These are phyloP conservation scores for Coelastrella sp. DNA, from an alignment of 139 green algal species.

Conservation along the genomic window DNA sequence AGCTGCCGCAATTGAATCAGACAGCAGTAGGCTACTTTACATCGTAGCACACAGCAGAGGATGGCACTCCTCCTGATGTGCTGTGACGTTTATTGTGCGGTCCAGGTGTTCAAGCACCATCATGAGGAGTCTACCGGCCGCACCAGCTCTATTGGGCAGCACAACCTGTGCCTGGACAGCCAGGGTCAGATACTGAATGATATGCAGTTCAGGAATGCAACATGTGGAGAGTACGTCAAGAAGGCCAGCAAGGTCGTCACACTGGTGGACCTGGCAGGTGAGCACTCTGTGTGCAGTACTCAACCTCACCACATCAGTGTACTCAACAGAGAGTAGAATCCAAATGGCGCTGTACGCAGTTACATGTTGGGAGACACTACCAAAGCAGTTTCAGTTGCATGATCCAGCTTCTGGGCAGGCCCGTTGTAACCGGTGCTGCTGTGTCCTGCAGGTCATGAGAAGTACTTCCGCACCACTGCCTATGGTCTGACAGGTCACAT, in stretches of 20 bases:
- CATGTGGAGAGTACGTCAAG: constrained; percentile 84
- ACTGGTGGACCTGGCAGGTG: constrained; percentile 88
- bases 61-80: no score
- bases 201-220: constrained; percentile 77
- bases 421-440: not conserved
- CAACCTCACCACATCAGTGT: no score
- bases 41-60: no score
- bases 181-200: constrained; percentile 87
- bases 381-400: not conserved
- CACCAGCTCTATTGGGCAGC: constrained; percentile 92
- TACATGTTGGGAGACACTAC: no score
- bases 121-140: constrained; percentile 91
- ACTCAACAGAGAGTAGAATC: no score
- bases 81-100: not conserved
- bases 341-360: no score
- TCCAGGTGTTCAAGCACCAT: constrained; percentile 90
- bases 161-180: constrained; percentile 89
- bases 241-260: constrained; percentile 87
- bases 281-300: no score
- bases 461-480: constrained; percentile 93
- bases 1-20: no score
- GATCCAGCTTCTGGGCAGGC: no score
- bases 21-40: no score
- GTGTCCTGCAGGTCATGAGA: constrained; percentile 79
- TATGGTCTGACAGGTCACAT: constrained; percentile 90